These are phyloP conservation scores for Cladophialophora psammophila DNA, from an alignment of 2,329 filamentous ascomycete genomes.

Conservation along the genomic window DNA sequence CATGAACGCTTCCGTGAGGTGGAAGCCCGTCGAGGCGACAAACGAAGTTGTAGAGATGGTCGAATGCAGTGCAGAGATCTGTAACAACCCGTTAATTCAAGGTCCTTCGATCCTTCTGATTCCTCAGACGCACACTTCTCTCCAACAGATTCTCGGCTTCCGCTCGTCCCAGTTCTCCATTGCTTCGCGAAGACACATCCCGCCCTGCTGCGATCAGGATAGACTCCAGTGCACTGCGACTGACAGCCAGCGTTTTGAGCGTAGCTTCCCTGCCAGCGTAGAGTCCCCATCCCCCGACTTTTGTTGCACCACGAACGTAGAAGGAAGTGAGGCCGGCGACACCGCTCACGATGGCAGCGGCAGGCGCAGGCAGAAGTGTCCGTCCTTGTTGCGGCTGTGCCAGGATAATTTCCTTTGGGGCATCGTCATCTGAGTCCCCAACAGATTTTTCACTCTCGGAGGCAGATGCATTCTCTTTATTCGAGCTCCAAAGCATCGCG, in stretches of 20 bases:
- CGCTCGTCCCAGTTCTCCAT: constrained; percentile 55
- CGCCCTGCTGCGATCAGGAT: constrained; percentile 54
- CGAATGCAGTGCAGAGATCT: constrained; percentile 54
- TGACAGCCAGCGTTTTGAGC: constrained; percentile 54
- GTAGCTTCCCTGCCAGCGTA: constrained; percentile 54
- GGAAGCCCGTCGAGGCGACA: constrained; percentile 56
- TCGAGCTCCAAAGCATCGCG: constrained; percentile 30
- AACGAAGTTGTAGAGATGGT: constrained; percentile 57
- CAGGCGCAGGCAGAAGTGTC: constrained; percentile 53
- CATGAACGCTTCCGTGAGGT: constrained; percentile 54
- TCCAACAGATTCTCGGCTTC: constrained; percentile 56
- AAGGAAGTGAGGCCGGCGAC: constrained; percentile 56
- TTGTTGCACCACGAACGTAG: constrained; percentile 53
- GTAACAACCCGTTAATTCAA: constrained; percentile 16
- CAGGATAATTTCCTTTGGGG: constrained; percentile 23
- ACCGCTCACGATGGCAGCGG: constrained; percentile 54
- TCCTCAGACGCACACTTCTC: constrained; percentile 50
- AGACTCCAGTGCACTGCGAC: constrained; percentile 54
- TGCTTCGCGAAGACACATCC: constrained; percentile 53
- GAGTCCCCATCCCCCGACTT: constrained; percentile 53
- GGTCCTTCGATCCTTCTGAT: neutral
- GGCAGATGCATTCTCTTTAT: constrained; percentile 25
- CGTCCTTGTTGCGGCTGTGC: constrained; percentile 31
- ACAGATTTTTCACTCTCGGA: constrained; percentile 18
- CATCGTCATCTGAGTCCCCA: constrained; percentile 21